These are phyloP conservation scores for Trichocladium antarcticum DNA, from an alignment of 495 filamentous ascomycete genomes.

Conservation along the genomic window DNA sequence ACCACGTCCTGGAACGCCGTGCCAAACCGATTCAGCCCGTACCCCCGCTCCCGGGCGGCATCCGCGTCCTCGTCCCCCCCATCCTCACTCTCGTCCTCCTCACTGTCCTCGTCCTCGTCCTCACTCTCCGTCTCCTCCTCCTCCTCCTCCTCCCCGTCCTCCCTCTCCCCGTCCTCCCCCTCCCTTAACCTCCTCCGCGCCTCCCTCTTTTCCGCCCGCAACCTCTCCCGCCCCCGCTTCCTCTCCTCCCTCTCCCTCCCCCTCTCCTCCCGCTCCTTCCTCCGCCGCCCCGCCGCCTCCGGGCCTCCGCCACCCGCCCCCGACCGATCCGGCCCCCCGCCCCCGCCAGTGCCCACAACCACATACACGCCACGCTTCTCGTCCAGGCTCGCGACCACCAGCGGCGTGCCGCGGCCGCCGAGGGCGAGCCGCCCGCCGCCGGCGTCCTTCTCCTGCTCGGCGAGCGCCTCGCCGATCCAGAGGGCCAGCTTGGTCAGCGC, in stretches of 20 bases:
- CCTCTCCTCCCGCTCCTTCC: slow-evolving; percentile 51
- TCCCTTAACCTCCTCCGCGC: slow-evolving; percentile 42
- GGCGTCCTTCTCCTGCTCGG: slow-evolving; percentile 70
- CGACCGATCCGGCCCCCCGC: slow-evolving; percentile 53
- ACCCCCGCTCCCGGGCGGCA: slow-evolving; percentile 45
- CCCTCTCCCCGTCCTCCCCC: slow-evolving; percentile 45
- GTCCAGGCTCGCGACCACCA: slow-evolving; percentile 82
- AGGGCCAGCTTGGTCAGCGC: slow-evolving; percentile 85
- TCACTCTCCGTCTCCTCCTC: slow-evolving; percentile 17
- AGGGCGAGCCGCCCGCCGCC: slow-evolving; percentile 57
- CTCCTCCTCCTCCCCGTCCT: slow-evolving; percentile 19
- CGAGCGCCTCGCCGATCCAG: slow-evolving; percentile 89
- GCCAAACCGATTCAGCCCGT: slow-evolving; percentile 77
- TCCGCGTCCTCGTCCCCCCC: slow-evolving; percentile 51
- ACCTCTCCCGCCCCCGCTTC: slow-evolving; percentile 36
- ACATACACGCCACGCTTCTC: slow-evolving; percentile 82
- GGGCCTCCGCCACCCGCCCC: slow-evolving; percentile 51
- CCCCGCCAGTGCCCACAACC: slow-evolving; percentile 78
- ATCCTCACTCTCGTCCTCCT: slow-evolving; percentile 50
- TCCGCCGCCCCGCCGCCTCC: slow-evolving; percentile 47
- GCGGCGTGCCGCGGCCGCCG: slow-evolving; percentile 62
- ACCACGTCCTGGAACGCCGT: slow-evolving; percentile 94
- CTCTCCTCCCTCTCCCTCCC: slow-evolving; percentile 53
- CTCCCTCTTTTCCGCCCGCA: slow-evolving; percentile 43
- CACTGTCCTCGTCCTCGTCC: slow-evolving; percentile 36